Evolutionary conservation across 495 filamentous ascomycete species (phyloP).

Genomic region (Pyrenula aspistea): DNA sequence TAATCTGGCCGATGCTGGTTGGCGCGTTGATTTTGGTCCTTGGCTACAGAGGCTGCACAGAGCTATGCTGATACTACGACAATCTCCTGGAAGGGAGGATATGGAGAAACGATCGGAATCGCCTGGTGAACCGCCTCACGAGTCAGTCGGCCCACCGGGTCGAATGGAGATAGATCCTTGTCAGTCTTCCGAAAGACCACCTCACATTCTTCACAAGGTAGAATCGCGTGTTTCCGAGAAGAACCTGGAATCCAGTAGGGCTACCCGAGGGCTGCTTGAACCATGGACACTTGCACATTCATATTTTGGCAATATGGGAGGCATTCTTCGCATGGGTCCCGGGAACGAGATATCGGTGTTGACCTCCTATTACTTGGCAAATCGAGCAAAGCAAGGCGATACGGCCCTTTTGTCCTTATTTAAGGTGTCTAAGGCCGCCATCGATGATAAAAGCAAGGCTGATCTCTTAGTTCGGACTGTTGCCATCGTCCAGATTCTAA

Average conservation of each 20-base stretch:
- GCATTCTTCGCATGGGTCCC: neutral
- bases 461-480: slow-evolving; percentile 18
- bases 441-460: slow-evolving; percentile 5
- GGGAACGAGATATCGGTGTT: neutral
- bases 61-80: neutral
- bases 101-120: neutral
- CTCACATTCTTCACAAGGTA: neutral
- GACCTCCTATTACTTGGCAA: neutral
- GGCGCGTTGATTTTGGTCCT: neutral
- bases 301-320: neutral
- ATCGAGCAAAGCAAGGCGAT: neutral
- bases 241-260: neutral
- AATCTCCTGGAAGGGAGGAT: neutral
- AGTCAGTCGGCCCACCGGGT: neutral
- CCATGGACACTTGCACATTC: neutral
- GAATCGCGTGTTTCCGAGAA: neutral
- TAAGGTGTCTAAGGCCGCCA: neutral
- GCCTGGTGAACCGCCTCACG: neutral
- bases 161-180: neutral
- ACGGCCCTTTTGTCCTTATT: neutral
- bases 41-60: neutral
- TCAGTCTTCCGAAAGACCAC: neutral
- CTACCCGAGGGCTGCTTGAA: neutral
- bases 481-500: slow-evolving; percentile 16
- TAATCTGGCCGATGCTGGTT: neutral